Evolutionary conservation across 2,329 filamentous ascomycete genomes (phyloP), one percentile per base, ranked within the genome.

Genomic region (Neodidymelliopsis sp.): DNA sequence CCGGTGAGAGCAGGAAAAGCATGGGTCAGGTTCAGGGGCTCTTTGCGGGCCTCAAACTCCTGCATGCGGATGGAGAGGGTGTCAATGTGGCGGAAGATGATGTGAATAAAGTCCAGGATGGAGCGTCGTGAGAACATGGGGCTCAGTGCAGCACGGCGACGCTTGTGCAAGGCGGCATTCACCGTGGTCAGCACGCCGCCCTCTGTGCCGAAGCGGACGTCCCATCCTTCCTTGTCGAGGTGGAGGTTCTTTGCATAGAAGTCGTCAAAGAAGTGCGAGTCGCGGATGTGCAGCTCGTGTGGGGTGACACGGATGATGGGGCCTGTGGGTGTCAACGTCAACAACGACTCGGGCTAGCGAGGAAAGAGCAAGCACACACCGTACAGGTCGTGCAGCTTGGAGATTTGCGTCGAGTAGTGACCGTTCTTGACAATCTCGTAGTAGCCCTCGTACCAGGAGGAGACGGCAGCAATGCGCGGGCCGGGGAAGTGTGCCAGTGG

Each of bases 401-500:
- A 59, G 8, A 72, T 70, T 16, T 70, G 58, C 18, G 35, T 54
- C 30, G 62, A 67, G 43, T 69, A 72, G 49, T 69, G 64, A 6
- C 68, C 69, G 22, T 58, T 62, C 16, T 60, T 46, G 11, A 65
- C 45, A 19, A 72, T 66, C 38, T 72, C 69, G 34, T 59, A 71
- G 53, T 71, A 72, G 20, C 65, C 69, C 40, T 72, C 68, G 39
- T 71, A 72, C 63, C 61, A 70, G 16, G 54, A 62, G 15, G 67
- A 65, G 10, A 64, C 52, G 7, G 68, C 68, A 9, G 68, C 69
- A 11, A 65, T 40, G 22, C 41, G 60, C 1, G 78, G 77, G 2
- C 77, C 78, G 2, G 77, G 77, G 53, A 74, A 77, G 31, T 70
- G 71, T 31, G 71, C 63, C 2, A 80, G 66, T 1, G 78, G 77